These are phyloP conservation scores for Coemansia erecta DNA, from an alignment of 192 early-diverging fungal species.

Conservation along the genomic window DNA sequence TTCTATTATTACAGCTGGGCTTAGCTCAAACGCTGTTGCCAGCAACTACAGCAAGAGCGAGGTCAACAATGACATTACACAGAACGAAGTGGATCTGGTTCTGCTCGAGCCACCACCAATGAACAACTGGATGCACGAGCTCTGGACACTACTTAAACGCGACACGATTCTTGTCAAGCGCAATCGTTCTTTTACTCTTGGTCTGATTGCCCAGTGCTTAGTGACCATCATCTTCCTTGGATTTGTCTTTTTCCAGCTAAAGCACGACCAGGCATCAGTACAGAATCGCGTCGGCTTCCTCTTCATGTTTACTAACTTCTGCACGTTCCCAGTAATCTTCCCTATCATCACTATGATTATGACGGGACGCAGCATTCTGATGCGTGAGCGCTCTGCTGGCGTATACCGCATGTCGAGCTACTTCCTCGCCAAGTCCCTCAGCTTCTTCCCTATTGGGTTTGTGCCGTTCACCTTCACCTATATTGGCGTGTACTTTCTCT, in stretches of 20 bases:
- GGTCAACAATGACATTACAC: neutral
- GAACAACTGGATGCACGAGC: slow-evolving; percentile 32
- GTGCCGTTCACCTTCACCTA: slow-evolving; percentile 36
- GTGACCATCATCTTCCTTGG: slow-evolving; percentile 52
- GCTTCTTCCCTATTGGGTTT: slow-evolving; percentile 45
- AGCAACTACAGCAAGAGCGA: neutral
- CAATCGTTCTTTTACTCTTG: slow-evolving; percentile 32
- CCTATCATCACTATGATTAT: slow-evolving; percentile 50
- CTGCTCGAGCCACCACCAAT: slow-evolving; percentile 16
- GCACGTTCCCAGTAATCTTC: slow-evolving; percentile 57
- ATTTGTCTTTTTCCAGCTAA: slow-evolving; percentile 56
- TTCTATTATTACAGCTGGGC: slow-evolving; percentile 12
- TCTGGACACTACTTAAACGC: slow-evolving; percentile 28
- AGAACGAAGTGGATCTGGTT: slow-evolving; percentile 13
- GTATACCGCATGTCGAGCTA: slow-evolving; percentile 64
- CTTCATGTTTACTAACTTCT: slow-evolving; percentile 52
- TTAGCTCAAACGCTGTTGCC: too few relatives aligned
- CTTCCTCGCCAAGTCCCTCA: slow-evolving; percentile 60
- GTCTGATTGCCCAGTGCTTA: slow-evolving; percentile 41
- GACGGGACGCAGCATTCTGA: slow-evolving; percentile 52
- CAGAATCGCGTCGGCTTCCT: slow-evolving; percentile 51
- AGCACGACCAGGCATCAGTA: too few relatives aligned
- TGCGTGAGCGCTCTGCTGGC: slow-evolving; percentile 61
- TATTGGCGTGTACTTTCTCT: slow-evolving; percentile 46
- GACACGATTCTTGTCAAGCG: slow-evolving; percentile 31